Conservation (phyloP, 2,329 filamentous ascomycete species). For the Conoideocrella luteorostrata region DNA sequence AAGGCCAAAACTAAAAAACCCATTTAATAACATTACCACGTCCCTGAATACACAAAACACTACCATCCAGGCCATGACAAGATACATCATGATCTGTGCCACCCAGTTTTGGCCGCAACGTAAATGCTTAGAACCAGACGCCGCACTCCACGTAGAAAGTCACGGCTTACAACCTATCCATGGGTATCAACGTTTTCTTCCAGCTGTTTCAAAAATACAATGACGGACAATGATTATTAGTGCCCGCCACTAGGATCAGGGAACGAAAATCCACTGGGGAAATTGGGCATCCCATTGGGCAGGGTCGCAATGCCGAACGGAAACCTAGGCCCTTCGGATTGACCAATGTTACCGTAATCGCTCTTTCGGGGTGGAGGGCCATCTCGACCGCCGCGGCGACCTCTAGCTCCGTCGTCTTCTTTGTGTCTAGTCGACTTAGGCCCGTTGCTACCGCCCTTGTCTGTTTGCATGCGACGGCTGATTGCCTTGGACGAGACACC, state of each 20-base stretch:
- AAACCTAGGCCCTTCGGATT: constrained; percentile 22
- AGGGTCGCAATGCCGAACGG: constrained; percentile 34
- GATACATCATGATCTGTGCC: no score
- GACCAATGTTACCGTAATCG: constrained; percentile 14
- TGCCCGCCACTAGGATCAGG: constrained; percentile 24
- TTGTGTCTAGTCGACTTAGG: constrained; percentile 53
- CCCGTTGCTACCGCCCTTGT: constrained; percentile 58
- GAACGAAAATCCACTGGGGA: constrained; percentile 33
- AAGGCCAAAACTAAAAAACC: no score
- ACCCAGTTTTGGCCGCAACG: no score
- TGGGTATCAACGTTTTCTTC: background rate
- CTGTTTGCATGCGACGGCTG: constrained; percentile 62
- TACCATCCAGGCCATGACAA: no score
- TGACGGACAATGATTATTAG: background rate
- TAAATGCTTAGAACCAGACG: constrained; percentile 3
- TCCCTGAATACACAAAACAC: no score
- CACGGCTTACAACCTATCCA: constrained; percentile 5
- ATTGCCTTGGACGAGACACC: constrained; percentile 93
- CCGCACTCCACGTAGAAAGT: no score
- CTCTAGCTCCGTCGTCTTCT: constrained; percentile 24
- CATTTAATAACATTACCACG: no score
- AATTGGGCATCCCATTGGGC: constrained; percentile 37
- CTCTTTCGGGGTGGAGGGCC: constrained; percentile 9
- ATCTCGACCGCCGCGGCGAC: constrained; percentile 21
- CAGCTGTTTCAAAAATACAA: background rate